Percentiles rank a stretch among this genome's conserved stretches.
phyloP scores from a whole-genome alignment of 2,329 filamentous ascomycete genomes.

The Gremmenia infestans region DNA sequence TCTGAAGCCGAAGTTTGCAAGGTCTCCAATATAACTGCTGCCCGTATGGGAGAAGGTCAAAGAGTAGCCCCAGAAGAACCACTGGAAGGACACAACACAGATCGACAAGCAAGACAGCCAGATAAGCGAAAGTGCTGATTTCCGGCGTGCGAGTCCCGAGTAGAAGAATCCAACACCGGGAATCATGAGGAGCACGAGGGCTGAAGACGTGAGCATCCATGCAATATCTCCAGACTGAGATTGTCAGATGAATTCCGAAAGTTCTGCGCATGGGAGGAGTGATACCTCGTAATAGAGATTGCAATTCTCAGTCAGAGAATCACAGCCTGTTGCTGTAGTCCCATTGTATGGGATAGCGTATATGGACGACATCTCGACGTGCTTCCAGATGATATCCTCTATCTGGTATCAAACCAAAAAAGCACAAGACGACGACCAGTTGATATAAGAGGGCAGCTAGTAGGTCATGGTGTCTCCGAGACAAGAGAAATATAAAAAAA shows the following conservation, averaged over 20 bases:
- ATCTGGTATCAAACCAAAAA: background rate
- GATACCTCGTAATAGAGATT: slow-evolving; percentile 79
- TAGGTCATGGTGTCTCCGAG: background rate
- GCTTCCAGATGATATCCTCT: background rate
- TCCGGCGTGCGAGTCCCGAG: slow-evolving; percentile 80
- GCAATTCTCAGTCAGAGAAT: slow-evolving; percentile 59
- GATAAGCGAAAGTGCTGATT: slow-evolving; percentile 83
- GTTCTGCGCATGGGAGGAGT: background rate
- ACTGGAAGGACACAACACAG: slow-evolving; percentile 81
- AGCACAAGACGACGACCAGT: background rate
- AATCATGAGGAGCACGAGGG: slow-evolving; percentile 86
- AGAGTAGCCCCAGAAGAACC: slow-evolving; percentile 55
- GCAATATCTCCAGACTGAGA: slow-evolving; percentile 74
- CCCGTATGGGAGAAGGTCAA: slow-evolving; percentile 52
- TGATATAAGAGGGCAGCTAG: background rate
- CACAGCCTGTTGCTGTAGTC: slow-evolving; percentile 53
- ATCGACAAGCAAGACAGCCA: slow-evolving; percentile 87
- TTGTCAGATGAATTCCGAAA: slow-evolving; percentile 43
- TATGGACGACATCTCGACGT: background rate
- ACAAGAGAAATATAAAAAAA: background rate
- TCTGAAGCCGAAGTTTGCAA: slow-evolving; percentile 57
- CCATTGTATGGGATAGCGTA: slow-evolving; percentile 44
- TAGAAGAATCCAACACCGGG: slow-evolving; percentile 95
- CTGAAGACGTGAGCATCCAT: slow-evolving; percentile 78
- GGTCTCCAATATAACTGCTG: slow-evolving; percentile 7